Base-by-base conservation (phyloP, 2,329 filamentous ascomycete species). In the Epichloe aotearoae region DNA sequence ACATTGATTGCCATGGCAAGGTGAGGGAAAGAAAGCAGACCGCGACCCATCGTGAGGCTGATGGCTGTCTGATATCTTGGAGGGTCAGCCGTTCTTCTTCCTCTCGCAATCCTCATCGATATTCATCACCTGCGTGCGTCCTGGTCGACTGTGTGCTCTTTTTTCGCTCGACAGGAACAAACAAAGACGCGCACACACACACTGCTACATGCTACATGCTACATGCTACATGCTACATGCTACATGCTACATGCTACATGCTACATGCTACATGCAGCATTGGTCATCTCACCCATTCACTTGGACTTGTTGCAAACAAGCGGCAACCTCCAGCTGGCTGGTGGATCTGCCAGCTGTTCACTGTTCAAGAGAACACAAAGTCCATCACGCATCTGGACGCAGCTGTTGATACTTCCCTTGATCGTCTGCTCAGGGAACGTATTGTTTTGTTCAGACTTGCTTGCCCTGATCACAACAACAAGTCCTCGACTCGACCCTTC, bases 301-400 rank as follows among this genome's bases (percentile, higher is more conserved):
- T 20, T 41, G 36, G 37, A 6, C 37, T 11, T 43, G 26, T n/a
- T 6, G 36, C 49, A 46, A 30, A 50, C 26, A 30, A 30, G 34
- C 36, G 37, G 43, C 36, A 20, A 7, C 49, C 23, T 36, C 43
- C 51, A 50, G 47, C 51, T 52, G 51, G 42, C 43, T 30, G 47
- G 51, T 47, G 42, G 19, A 52, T 50, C 47, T 47, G 51, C n/a
- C 51, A 52, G 34, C 47, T 50, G 47, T 46, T 41, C 42, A 41
- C 47, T 50, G 47, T 46, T 41, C 42, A 26, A 20, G 11, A 26
- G 8, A 17, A 36, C 36, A 36, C 47, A 47, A 23, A 36, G 17
- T 23, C 47, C 17, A 1, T 17, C 39, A 30, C 26, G 7, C 47
- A 42, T 15, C 40, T 49, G 47, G 8, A 11, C 17, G 12, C 48